These are phyloP conservation scores for Metarhizium sp. DNA, from an alignment of 2,329 filamentous ascomycete species.

Conservation along the genomic window DNA sequence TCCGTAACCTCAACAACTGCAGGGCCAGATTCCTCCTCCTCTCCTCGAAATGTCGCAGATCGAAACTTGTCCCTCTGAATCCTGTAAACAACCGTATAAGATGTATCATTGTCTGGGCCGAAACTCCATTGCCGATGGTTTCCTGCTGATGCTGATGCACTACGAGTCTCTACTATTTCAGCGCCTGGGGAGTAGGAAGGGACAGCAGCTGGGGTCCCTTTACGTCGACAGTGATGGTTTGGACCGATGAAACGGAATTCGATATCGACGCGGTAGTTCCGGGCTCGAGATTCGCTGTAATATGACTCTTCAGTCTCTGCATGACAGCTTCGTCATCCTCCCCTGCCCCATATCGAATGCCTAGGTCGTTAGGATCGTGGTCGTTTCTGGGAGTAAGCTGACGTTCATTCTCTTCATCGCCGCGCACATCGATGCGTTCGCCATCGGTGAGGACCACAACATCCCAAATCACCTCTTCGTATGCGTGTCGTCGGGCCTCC, in stretches of 20 bases:
- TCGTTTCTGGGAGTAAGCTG: background rate
- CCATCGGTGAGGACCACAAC: conserved; percentile 53
- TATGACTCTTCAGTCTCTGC: conserved; percentile 40
- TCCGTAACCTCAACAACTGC: conserved; percentile 18
- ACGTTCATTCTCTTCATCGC: conserved; percentile 19
- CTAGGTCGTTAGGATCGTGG: conserved; percentile 1
- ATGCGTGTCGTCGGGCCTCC: conserved; percentile 34
- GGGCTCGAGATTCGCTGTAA: conserved; percentile 42
- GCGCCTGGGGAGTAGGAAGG: conserved; percentile 48
- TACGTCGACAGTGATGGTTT: conserved; percentile 56
- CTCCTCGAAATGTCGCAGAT: conserved; percentile 28
- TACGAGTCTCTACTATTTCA: conserved; percentile 44
- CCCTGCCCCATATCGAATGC: background rate
- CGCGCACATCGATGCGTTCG: conserved; percentile 42
- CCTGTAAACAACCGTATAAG: conserved; percentile 50
- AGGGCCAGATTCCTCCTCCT: conserved; percentile 17
- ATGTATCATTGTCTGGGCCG: conserved; percentile 18
- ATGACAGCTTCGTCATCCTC: conserved; percentile 33
- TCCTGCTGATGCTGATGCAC: conserved; percentile 7
- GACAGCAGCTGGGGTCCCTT: conserved; percentile 40
- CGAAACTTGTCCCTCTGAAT: conserved; percentile 43
- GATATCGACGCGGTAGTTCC: conserved; percentile 51
- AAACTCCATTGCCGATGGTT: conserved; percentile 5
- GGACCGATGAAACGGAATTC: conserved; percentile 49
- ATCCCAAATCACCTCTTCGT: conserved; percentile 56